These are phyloP conservation scores for Paramarasmius palmivorus DNA, from an alignment of 1,284 basidiomycete genomes.

Conservation along the genomic window DNA sequence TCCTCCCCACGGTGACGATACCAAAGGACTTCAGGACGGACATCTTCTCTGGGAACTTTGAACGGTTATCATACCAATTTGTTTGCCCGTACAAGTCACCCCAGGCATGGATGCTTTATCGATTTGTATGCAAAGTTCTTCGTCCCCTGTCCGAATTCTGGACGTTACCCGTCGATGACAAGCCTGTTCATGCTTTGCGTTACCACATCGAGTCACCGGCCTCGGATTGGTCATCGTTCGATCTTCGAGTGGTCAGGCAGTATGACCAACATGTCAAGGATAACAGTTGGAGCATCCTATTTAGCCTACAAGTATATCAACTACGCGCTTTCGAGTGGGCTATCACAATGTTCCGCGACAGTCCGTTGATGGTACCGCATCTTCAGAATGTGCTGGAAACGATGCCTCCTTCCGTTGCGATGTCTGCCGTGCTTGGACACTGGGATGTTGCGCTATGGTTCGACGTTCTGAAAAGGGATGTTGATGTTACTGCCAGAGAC, in stretches of 20 bases:
- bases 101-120: constrained; percentile 13
- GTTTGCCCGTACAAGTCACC: constrained; percentile 15
- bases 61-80: not conserved
- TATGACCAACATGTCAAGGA: not conserved
- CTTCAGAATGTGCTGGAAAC: not conserved
- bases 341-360: not conserved
- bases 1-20: not conserved
- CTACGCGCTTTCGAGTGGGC: not conserved
- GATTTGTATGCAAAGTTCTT: not conserved
- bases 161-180: too few species aligned
- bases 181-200: not conserved
- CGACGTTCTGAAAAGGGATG: not conserved
- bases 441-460: not conserved
- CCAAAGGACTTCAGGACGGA: too few species aligned
- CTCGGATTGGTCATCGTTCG: not conserved
- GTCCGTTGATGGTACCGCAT: not conserved
- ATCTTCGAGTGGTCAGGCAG: not conserved
- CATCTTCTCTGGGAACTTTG: not conserved
- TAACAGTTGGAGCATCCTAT: not conserved
- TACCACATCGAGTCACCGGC: not conserved
- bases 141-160: too few species aligned
- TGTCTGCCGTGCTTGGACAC: not conserved
- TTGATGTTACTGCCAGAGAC: not conserved
- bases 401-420: not conserved
- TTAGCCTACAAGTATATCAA: not conserved